phyloP scores from a whole-genome alignment of 306 rosid species.

The Cicer bijugum region DNA sequence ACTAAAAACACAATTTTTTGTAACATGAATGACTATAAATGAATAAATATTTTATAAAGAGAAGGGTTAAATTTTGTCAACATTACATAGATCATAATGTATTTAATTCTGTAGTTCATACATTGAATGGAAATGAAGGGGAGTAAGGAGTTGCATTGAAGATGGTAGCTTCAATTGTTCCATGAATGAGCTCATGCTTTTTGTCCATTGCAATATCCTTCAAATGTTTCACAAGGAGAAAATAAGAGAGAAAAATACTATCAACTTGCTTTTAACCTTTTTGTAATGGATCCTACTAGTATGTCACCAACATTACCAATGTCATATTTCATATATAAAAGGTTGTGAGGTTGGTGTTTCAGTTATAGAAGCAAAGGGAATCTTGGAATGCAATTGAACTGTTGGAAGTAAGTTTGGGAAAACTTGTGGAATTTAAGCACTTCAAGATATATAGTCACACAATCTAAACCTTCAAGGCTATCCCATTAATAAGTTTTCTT shows the following conservation, averaged over 20 bases:
- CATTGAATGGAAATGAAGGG: slow-evolving; percentile 72
- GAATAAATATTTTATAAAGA: not conserved
- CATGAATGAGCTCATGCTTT: slow-evolving; percentile 68
- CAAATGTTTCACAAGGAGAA: slow-evolving; percentile 36
- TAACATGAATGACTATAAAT: not conserved
- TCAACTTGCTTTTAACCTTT: slow-evolving; percentile 23
- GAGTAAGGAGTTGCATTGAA: slow-evolving; percentile 79
- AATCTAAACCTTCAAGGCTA: slow-evolving; percentile 53
- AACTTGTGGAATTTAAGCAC: slow-evolving; percentile 66
- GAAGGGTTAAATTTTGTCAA: not conserved
- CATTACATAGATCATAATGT: not conserved
- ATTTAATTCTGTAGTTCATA: slow-evolving; percentile 31
- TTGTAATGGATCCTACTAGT: slow-evolving; percentile 6
- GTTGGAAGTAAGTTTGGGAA: slow-evolving; percentile 54
- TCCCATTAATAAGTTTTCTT: slow-evolving; percentile 52
- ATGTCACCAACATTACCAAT: slow-evolving; percentile 26
- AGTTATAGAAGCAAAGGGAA: slow-evolving; percentile 46
- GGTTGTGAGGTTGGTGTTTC: slow-evolving; percentile 30
- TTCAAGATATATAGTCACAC: slow-evolving; percentile 51
- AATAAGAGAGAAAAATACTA: not conserved
- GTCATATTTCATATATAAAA: slow-evolving; percentile 5
- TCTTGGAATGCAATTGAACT: slow-evolving; percentile 62
- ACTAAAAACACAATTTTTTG: not conserved
- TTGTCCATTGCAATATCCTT: slow-evolving; percentile 57
- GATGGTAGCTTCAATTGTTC: slow-evolving; percentile 90